Evolutionary conservation across 441 rosid species (phyloP), one percentile per base, ranked within the genome.

Genomic region (Breynia disticha): DNA sequence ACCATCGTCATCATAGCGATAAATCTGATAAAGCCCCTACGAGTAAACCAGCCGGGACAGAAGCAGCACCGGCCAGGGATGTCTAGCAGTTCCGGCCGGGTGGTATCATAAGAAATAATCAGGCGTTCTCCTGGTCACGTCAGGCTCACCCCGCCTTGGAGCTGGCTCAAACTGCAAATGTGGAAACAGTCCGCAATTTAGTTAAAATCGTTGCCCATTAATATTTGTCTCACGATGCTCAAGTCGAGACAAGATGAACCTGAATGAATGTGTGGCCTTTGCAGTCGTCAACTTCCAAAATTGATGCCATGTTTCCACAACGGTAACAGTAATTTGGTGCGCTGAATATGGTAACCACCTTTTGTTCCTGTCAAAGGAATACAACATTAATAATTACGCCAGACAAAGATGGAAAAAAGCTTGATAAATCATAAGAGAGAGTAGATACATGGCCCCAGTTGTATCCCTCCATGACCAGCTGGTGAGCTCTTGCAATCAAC

Each of bases 241-340:
- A 24, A 24, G 32, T 24, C 4, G 7, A 24, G 4, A 24, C 32
- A 48, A 44, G 18, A 64, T 56, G 32, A 54, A 85, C 96, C 91
- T 87, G 96, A 66, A 88, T 88, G 76, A 88, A 88, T 35, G 91
- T 86, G 77, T 88, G 97, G 54, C 76, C 84, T 71, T 81, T 84
- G 84, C 90, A 86, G 69, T 89, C 97, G 59, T 89, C 97, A 43
- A 89, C 97, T 64, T 89, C 97, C 35, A 89, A 80, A 57, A 89
- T 86, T 46, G 97, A 89, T 42, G 97, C 97, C 95, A 86, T 89
- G 81, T 89, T 89, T 52, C 97, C 97, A 73, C 97, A 89, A 38
- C 95, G 96, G 61, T 87, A 87, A 52, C 95, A 87, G 58, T 86
- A 86, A 64, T 86, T 86, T 52, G 95, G 95, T 5, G 96, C 96